Conservation (phyloP, 2,329 filamentous ascomycete species). For the Juglanconis juglandina region DNA sequence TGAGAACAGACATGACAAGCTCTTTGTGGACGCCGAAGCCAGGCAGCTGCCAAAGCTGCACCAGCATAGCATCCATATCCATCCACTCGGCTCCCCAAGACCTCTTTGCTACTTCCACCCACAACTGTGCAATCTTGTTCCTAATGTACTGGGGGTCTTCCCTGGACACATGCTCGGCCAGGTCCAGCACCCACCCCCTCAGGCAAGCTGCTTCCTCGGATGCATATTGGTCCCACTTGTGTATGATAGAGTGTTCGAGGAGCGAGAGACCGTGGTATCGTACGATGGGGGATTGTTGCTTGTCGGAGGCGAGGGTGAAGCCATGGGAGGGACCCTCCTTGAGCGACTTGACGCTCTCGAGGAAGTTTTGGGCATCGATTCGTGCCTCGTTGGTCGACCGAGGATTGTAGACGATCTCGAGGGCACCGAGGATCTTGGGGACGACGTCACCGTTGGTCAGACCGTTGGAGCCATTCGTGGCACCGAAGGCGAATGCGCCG, state of each 20-base stretch:
- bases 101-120: constrained; percentile 91
- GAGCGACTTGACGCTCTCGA: constrained; percentile 80
- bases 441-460: constrained; percentile 45
- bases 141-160: constrained; percentile 77
- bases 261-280: constrained; percentile 92
- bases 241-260: constrained; percentile 83
- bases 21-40: constrained; percentile 68
- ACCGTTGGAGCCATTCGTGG: constrained; percentile 19
- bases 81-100: constrained; percentile 92
- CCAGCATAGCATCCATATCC: constrained; percentile 84
- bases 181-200: constrained; percentile 71
- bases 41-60: constrained; percentile 74
- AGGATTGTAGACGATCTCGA: constrained; percentile 82
- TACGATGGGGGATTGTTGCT: constrained; percentile 72
- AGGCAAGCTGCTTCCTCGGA: constrained; percentile 65
- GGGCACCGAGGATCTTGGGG: constrained; percentile 73
- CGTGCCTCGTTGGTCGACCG: constrained; percentile 77
- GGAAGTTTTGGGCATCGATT: constrained; percentile 76
- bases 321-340: constrained; percentile 80
- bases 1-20: constrained; percentile 82
- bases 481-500: constrained; percentile 19
- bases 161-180: constrained; percentile 67
- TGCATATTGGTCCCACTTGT: constrained; percentile 74
- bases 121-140: constrained; percentile 91
- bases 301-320: constrained; percentile 75